Conservation (phyloP, 2,329 filamentous ascomycete genomes). For the Xylariaceae sp. region DNA sequence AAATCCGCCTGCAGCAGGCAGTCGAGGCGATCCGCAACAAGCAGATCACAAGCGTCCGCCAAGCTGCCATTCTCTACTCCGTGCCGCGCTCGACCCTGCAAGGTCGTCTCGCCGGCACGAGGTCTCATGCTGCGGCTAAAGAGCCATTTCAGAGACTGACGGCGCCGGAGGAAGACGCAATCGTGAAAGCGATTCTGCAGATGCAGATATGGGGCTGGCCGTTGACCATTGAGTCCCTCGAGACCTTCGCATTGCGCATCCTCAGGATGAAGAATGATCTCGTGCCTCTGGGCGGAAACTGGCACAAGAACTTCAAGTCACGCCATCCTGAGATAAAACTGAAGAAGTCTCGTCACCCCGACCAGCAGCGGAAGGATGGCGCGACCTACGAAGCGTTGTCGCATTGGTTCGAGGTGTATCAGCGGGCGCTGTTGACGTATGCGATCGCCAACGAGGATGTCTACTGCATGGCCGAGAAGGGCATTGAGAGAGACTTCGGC, state of each 20-base stretch:
- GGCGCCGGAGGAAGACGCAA: background rate
- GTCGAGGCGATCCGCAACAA: background rate
- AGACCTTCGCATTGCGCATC: background rate
- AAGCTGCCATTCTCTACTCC: background rate
- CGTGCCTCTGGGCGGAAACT: background rate
- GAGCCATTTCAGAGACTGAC: background rate
- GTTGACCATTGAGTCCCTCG: background rate
- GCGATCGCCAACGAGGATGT: background rate
- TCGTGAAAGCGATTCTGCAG: background rate
- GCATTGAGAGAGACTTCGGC: background rate
- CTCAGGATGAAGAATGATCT: background rate
- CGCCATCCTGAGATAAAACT: background rate
- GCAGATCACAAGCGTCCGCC: background rate
- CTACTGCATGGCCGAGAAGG: background rate
- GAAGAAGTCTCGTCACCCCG: background rate
- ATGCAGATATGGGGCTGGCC: background rate
- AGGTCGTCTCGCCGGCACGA: background rate
- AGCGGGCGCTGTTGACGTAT: background rate
- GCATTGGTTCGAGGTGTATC: background rate
- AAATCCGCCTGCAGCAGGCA: background rate
- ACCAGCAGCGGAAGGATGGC: background rate
- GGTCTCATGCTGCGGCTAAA: background rate
- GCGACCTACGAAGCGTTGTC: background rate
- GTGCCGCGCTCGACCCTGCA: conserved; percentile 2
- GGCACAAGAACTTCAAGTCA: background rate